These are phyloP conservation scores for Colletotrichum sp. DNA, from an alignment of 2,329 filamentous ascomycete genomes.

Conservation along the genomic window DNA sequence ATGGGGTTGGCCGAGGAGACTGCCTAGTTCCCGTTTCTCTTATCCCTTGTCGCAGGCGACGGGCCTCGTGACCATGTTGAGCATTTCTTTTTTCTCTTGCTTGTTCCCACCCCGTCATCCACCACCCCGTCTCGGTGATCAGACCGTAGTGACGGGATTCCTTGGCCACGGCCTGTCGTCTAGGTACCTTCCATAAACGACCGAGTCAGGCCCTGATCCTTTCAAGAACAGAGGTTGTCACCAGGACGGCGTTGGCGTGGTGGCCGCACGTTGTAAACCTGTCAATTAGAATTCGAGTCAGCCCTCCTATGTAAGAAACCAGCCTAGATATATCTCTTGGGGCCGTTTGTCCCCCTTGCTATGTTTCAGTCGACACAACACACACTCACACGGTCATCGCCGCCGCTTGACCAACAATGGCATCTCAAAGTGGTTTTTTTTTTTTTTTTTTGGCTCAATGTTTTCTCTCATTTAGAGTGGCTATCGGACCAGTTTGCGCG, in stretches of 20 bases:
- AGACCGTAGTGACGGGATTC: background rate
- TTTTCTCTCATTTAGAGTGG: background rate
- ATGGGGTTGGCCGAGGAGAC: background rate
- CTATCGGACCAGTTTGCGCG: background rate
- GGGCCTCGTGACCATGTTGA: slow-evolving; percentile 2
- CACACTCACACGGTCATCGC: background rate
- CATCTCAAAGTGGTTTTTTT: background rate
- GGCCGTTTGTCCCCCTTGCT: background rate
- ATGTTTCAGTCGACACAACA: slow-evolving; percentile 8
- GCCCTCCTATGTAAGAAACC: background rate
- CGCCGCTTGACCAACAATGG: background rate
- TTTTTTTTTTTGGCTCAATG: background rate
- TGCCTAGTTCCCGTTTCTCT: background rate
- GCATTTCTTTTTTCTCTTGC: background rate
- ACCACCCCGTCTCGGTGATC: background rate
- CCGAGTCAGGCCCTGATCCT: background rate
- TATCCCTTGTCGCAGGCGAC: slow-evolving; percentile 6
- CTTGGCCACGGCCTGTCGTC: background rate
- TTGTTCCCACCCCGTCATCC: background rate
- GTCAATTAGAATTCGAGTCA: background rate
- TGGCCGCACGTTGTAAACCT: background rate
- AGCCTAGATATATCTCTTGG: background rate
- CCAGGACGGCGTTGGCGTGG: background rate
- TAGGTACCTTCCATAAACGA: background rate
- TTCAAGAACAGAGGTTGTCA: background rate